A percentile compares a stretch with the other conserved stretches of the same genome.
These are phyloP conservation scores for Blastobotrys arbuscula DNA, from an alignment of 1,139 yeast genomes.

Conservation along the genomic window DNA sequence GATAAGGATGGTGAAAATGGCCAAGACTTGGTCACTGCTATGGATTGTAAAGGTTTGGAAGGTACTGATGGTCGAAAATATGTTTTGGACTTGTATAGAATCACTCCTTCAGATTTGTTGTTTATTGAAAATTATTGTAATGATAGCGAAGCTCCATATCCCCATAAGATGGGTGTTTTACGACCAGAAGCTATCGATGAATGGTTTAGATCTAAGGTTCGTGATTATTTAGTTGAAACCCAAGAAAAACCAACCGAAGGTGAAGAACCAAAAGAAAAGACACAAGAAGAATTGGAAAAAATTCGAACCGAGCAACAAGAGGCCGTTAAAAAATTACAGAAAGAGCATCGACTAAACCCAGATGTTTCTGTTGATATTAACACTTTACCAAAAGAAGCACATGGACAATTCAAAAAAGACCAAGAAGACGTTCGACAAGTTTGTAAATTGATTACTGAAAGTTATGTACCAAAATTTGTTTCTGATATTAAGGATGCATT, in stretches of 20 bases:
- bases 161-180: slow-evolving; percentile 71
- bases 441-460: slow-evolving; percentile 54
- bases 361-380: slow-evolving; percentile 56
- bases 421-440: slow-evolving; percentile 65
- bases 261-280: slow-evolving; percentile 43
- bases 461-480: slow-evolving; percentile 61
- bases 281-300: slow-evolving; percentile 37
- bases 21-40: slow-evolving; percentile 55
- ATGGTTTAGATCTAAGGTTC: slow-evolving; percentile 76
- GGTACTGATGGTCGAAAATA: slow-evolving; percentile 87
- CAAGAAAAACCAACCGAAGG: slow-evolving; percentile 32
- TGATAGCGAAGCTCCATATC: slow-evolving; percentile 49
- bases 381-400: slow-evolving; percentile 37
- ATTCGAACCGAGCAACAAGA: slow-evolving; percentile 23
- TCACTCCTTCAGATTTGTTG: slow-evolving; percentile 77
- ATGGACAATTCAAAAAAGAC: slow-evolving; percentile 41
- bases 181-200: slow-evolving; percentile 87
- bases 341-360: slow-evolving; percentile 62
- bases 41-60: slow-evolving; percentile 75
- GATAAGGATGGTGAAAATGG: slow-evolving; percentile 40
- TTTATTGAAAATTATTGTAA: slow-evolving; percentile 57
- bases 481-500: slow-evolving; percentile 46
- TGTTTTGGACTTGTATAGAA: slow-evolving; percentile 74
- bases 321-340: slow-evolving; percentile 51
- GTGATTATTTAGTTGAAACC: slow-evolving; percentile 40